Percentiles rank a stretch among this genome's conserved stretches.
Evolutionary conservation across 75 land plant genomes (phyloP).

Genomic region (Gnetum montanum): DNA sequence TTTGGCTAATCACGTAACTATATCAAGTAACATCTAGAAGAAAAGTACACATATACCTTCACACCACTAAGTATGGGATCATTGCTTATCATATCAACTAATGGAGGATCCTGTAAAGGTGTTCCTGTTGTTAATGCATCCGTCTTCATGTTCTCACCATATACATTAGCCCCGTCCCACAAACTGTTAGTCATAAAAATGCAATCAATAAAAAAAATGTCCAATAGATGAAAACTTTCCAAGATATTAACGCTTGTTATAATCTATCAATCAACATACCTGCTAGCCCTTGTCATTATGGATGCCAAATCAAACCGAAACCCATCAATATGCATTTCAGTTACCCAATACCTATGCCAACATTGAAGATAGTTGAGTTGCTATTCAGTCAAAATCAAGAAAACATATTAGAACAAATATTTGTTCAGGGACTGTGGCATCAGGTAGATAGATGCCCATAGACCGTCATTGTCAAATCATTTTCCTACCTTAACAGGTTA

Average conservation of each 20-base stretch:
- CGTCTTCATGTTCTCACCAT: slow-evolving; percentile 53
- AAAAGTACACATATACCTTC: slow-evolving; percentile 42
- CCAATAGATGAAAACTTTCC: too few relatives aligned
- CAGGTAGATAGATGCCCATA: background rate
- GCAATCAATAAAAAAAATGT: background rate
- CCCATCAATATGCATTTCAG: slow-evolving; percentile 98
- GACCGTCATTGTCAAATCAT: too few relatives aligned
- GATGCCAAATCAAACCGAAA: slow-evolving; percentile 99
- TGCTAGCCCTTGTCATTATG: slow-evolving; percentile 84
- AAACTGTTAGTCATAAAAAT: slow-evolving; percentile 27
- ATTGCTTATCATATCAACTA: slow-evolving; percentile 96
- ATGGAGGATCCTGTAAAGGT: slow-evolving; percentile 77
- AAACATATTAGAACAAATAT: background rate
- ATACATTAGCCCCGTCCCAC: slow-evolving; percentile 88
- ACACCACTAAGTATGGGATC: slow-evolving; percentile 85
- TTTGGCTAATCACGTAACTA: background rate
- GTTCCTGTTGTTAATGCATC: slow-evolving; percentile 79
- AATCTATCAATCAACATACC: slow-evolving; percentile 40
- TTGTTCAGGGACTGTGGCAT: too few relatives aligned
- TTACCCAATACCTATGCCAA: slow-evolving; percentile 92
- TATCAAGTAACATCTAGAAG: too few relatives aligned
- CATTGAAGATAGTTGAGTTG: background rate
- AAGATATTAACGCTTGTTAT: background rate
- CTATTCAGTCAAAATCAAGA: background rate
- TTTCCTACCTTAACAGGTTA: too few relatives aligned